Evolutionary conservation across 2,329 filamentous ascomycete species (phyloP).

Genomic region (Rhinocladiella mackenziei): DNA sequence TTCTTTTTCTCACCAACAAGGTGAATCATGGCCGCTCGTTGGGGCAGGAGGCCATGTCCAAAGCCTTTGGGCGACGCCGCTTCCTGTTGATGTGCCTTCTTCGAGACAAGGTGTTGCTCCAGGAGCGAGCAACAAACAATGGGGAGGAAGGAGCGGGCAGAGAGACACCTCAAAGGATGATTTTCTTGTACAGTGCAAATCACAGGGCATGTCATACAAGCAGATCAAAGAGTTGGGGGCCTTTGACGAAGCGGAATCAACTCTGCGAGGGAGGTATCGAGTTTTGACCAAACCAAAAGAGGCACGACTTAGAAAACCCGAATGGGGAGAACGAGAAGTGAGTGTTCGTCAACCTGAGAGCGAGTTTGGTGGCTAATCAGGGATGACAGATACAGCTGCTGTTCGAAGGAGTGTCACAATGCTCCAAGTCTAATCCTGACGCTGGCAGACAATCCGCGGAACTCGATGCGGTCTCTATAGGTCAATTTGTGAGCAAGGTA

Average conservation of each 20-base stretch:
- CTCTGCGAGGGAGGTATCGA: constrained; percentile 45
- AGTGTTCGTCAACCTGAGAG: no score
- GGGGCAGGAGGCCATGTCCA: neutral
- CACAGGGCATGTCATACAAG: constrained; percentile 44
- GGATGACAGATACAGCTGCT: constrained; percentile 40
- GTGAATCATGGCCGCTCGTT: neutral
- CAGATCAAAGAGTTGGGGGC: constrained; percentile 43
- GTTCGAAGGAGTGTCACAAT: constrained; percentile 37
- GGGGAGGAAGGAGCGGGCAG: constrained; percentile 5
- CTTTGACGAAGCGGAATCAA: constrained; percentile 48
- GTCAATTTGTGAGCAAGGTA: constrained; percentile 41
- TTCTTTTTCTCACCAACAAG: neutral
- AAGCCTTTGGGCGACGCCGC: constrained; percentile 5
- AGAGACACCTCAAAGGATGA: constrained; percentile 34
- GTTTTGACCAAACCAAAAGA: constrained; percentile 46
- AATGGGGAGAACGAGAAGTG: constrained; percentile 44
- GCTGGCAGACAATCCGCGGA: no score
- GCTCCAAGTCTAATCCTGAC: constrained; percentile 22
- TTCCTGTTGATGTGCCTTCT: no score
- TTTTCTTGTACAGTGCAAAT: constrained; percentile 41
- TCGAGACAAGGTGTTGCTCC: neutral
- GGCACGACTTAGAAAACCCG: constrained; percentile 44
- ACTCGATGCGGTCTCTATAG: constrained; percentile 9
- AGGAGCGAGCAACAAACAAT: neutral
- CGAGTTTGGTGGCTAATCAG: no score